Base-by-base conservation (phyloP, 2,329 filamentous ascomycete genomes). In the Ceratocystis destructans region DNA sequence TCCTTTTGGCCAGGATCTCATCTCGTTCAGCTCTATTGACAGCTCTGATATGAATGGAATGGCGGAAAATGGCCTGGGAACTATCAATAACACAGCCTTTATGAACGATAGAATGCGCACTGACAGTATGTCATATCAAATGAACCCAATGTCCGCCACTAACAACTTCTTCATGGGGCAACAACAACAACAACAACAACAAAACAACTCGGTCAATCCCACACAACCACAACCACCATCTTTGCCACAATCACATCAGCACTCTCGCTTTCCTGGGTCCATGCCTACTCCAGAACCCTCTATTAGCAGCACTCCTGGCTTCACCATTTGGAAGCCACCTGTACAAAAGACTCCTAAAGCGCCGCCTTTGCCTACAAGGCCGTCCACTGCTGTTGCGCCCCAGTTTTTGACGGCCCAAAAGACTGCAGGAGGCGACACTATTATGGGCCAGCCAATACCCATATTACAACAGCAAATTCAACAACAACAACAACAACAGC, bases 301-400 rank as follows among this genome's bases (percentile, higher is more conserved):
- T 22, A 55, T 28, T n/a, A n/a, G 20, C 12, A 46, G 63, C 28
- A 66, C 64, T 44, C 67, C 67, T 33, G 71, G 72, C 17, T 76
- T 74, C 68, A 75, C 73, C 64, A 69, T 69, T 3, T 69, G 67
- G 67, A 76, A 75, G 62, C 77, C 77, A 5, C 75, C 76, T 1
- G 71, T 76, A 8, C 76, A 76, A 33, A 74, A 75, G 41, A 75
- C 74, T 44, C 74, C 75, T 8, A 78, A 78, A 68, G 66, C 53
- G 74, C 76, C 10, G 71, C 73, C 37, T 71, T 76, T 65, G 17
- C 55, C 33, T 33, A 61, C 62, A 63, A 65, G 66, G 28, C 66
- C 66, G 48, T 67, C 66, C 12, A 69, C 70, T 48, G 68, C 69
- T 55, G 69, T 68, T 61, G 69, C 69, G 31, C 69, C 70, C 12